A percentile compares a stretch with the other conserved stretches of the same genome.
Evolutionary conservation across 2,329 filamentous ascomycete species (phyloP).

Genomic region (Aspergillus flavus): DNA sequence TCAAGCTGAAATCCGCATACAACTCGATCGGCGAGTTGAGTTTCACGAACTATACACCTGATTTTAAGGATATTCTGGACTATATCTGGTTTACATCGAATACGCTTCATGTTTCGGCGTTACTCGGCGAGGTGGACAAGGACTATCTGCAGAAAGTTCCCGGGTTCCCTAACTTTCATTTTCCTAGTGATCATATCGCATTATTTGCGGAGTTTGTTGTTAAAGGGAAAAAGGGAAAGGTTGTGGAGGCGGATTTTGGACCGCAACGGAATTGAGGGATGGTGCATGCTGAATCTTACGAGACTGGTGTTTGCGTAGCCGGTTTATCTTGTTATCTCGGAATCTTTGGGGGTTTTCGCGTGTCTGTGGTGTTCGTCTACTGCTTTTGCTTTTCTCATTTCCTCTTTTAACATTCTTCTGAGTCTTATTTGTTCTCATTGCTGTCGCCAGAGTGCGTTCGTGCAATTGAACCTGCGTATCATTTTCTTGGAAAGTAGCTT

Average conservation of each 20-base stretch:
- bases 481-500: slow-evolving; percentile 34
- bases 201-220: slow-evolving; percentile 87
- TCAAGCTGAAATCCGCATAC: slow-evolving; percentile 90
- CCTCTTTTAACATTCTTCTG: slow-evolving; percentile 25
- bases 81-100: slow-evolving; percentile 98
- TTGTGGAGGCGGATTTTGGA: slow-evolving; percentile 66
- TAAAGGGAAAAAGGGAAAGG: slow-evolving; percentile 82
- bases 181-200: slow-evolving; percentile 89
- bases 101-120: slow-evolving; percentile 76
- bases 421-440: slow-evolving; percentile 26
- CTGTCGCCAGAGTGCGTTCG: slow-evolving; percentile 23
- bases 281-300: slow-evolving; percentile 41
- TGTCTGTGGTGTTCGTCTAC: slow-evolving; percentile 30
- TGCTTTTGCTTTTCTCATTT: slow-evolving; percentile 23
- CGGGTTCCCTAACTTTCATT: slow-evolving; percentile 92
- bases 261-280: slow-evolving; percentile 45
- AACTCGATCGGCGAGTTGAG: slow-evolving; percentile 79
- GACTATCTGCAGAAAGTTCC: slow-evolving; percentile 84
- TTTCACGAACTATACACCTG: slow-evolving; percentile 96
- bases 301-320: slow-evolving; percentile 42
- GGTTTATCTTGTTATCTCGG: slow-evolving; percentile 42
- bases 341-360: slow-evolving; percentile 40
- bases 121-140: slow-evolving; percentile 84
- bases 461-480: slow-evolving; percentile 14
- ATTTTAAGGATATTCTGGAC: slow-evolving; percentile 90